Percentiles rank a stretch among this genome's conserved stretches.
Evolutionary conservation across 2,329 filamentous ascomycete species (phyloP).

Genomic region (Bipolaris bicolor): DNA sequence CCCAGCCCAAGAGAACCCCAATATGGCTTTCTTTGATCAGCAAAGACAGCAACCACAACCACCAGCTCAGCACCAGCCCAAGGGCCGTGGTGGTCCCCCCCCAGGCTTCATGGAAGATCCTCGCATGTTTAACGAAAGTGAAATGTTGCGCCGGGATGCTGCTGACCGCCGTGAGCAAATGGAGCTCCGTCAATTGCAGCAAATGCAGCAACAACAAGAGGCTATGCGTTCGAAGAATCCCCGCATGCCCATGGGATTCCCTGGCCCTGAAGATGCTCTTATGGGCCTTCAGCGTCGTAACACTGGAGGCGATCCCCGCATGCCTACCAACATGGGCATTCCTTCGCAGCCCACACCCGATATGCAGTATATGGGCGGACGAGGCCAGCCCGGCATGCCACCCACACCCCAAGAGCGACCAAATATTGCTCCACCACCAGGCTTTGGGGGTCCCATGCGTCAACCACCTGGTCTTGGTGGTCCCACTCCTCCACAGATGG

Average conservation of each 20-base stretch:
- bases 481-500: conserved; percentile 39
- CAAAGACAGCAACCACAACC: conserved; percentile 42
- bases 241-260: conserved; percentile 42
- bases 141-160: conserved; percentile 42
- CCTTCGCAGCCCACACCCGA: conserved; percentile 49
- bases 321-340: conserved; percentile 51
- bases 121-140: conserved; percentile 41
- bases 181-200: conserved; percentile 39
- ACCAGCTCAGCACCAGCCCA: conserved; percentile 37
- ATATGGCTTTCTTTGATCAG: conserved; percentile 45
- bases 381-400: conserved; percentile 45
- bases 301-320: conserved; percentile 45
- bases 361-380: conserved; percentile 42
- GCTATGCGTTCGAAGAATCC: conserved; percentile 42
- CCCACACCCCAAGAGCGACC: conserved; percentile 45
- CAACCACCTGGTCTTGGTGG: conserved; percentile 46
- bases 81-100: conserved; percentile 45
- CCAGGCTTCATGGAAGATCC: conserved; percentile 48
- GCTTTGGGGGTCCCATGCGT: conserved; percentile 46
- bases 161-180: conserved; percentile 39
- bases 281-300: conserved; percentile 47
- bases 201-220: conserved; percentile 46
- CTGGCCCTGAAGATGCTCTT: conserved; percentile 42
- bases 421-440: conserved; percentile 47
- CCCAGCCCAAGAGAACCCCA: conserved; percentile 39